These are phyloP conservation scores for Sesbania bispinosa DNA, from an alignment of 306 rosid species.

Conservation along the genomic window DNA sequence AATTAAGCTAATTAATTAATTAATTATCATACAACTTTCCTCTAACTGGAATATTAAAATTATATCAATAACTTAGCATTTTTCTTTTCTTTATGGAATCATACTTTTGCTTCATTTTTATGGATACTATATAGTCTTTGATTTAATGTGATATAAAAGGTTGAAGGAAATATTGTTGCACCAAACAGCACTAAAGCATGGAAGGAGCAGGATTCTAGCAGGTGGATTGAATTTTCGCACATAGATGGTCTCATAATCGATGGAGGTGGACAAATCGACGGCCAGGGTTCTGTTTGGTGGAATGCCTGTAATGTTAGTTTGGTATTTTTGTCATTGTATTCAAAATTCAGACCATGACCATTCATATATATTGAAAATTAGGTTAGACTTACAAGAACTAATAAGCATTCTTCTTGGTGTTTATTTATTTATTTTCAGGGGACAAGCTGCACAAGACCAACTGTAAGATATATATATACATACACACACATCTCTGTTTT, in stretches of 20 bases:
- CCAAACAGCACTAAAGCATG: conserved; percentile 10
- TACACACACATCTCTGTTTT: too few species aligned
- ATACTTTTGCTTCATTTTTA: neutral
- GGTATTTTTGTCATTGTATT: neutral
- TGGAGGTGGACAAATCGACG: conserved; percentile 27
- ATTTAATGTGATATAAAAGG: neutral
- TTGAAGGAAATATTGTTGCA: conserved; percentile 28
- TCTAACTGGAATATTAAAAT: neutral
- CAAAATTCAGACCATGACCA: neutral
- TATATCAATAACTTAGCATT: neutral
- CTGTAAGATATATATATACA: conserved; percentile 15
- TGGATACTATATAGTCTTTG: neutral
- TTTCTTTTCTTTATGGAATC: neutral
- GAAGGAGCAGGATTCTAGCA: neutral
- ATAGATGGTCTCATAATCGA: neutral
- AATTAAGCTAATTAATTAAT: too few species aligned
- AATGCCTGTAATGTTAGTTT: neutral
- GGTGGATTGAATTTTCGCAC: neutral
- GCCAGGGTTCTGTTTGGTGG: conserved; percentile 31
- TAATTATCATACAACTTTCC: neutral
- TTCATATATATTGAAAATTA: neutral
- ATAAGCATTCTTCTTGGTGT: neutral
- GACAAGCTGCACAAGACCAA: neutral
- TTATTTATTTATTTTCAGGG: neutral
- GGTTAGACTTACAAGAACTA: neutral